phyloP scores from a whole-genome alignment of 148 eudicot species.

The Salicornia ramosissima region DNA sequence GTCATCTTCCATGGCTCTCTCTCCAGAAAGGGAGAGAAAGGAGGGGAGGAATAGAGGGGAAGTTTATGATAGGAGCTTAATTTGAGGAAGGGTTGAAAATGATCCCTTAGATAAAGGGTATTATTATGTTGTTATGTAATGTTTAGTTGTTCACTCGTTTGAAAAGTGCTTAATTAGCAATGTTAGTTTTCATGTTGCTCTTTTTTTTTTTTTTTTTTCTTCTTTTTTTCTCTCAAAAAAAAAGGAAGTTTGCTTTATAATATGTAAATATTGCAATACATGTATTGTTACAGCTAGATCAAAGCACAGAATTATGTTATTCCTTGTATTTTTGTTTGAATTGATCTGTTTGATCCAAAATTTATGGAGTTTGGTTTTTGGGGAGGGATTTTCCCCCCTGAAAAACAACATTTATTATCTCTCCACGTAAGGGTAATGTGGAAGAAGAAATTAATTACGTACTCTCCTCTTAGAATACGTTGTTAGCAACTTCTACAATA shows the following conservation, averaged over 20 bases:
- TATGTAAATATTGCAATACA: neutral
- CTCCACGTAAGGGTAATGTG: too few species aligned
- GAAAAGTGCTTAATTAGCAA: neutral
- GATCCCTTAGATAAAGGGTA: neutral
- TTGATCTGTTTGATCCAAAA: slow-evolving; percentile 19
- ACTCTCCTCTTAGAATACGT: too few species aligned
- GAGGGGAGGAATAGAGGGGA: neutral
- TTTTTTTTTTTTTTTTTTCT: too few species aligned
- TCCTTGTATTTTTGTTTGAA: neutral
- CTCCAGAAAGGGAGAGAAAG: slow-evolving; percentile 8
- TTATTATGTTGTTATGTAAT: neutral
- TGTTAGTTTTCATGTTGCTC: too few species aligned
- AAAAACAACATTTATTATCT: too few species aligned
- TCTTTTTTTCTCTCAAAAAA: too few species aligned
- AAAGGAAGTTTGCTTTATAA: neutral
- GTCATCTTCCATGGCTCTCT: slow-evolving; percentile 32
- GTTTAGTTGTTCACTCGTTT: neutral
- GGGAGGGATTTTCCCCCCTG: too few species aligned
- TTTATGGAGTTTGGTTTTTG: neutral
- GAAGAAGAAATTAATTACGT: too few species aligned
- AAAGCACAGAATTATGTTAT: neutral
- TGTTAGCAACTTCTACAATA: too few species aligned
- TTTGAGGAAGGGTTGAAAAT: slow-evolving; percentile 12
- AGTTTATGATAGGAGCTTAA: slow-evolving; percentile 28
- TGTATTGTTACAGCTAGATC: slow-evolving; percentile 4